Conservation (phyloP, 495 filamentous ascomycete genomes). For the Penicillium dipodomyicola region DNA sequence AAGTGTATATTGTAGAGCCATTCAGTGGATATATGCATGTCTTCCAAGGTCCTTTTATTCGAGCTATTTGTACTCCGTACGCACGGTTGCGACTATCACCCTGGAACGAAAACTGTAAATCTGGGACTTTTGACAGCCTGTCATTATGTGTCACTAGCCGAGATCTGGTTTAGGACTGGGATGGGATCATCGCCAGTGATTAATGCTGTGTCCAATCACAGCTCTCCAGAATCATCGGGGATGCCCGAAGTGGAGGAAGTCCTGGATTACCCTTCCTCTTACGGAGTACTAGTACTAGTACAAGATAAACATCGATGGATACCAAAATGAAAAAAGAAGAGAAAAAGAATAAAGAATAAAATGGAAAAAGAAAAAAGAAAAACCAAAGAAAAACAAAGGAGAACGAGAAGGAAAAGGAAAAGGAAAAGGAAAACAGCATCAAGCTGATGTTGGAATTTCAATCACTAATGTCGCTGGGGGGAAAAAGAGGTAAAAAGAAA, state of each 20-base stretch:
- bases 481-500: background rate
- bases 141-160: background rate
- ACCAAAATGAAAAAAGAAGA: background rate
- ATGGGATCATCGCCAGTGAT: background rate
- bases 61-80: too few relatives aligned
- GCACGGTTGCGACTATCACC: background rate
- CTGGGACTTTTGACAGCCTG: too few relatives aligned
- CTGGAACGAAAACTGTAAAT: background rate
- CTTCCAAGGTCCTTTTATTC: too few relatives aligned
- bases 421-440: conserved; percentile 1
- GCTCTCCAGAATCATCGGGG: background rate
- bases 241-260: background rate
- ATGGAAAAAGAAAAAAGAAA: too few relatives aligned
- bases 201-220: background rate
- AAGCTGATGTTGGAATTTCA: conserved; percentile 7
- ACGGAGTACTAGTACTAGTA: background rate
- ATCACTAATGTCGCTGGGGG: background rate
- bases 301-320: background rate
- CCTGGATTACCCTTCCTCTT: background rate
- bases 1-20: too few relatives aligned
- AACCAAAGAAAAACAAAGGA: too few relatives aligned
- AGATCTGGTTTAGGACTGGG: background rate
- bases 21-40: too few relatives aligned
- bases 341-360: too few relatives aligned
- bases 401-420: background rate